Base-by-base conservation (phyloP, 2,329 filamentous ascomycete species). In the Microcyclospora tardicrescens region DNA sequence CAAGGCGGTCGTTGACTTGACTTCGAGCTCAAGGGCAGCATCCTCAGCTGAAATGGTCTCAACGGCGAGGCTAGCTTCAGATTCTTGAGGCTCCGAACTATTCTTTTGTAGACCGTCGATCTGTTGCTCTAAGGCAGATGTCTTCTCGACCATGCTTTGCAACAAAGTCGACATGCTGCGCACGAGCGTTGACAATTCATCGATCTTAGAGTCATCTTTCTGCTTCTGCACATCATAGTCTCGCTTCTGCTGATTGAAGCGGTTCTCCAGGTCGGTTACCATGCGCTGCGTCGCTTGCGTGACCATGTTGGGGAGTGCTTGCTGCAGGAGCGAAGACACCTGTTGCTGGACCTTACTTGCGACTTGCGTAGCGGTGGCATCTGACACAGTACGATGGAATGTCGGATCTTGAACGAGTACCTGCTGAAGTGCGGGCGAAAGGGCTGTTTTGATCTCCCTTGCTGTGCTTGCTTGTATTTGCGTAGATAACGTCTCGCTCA, bases 381-480 rank as follows among this genome's bases (percentile, higher is more conserved):
- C 84, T 3, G 80, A 73, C 39, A 95, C 75, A 6, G 72, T 65
- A 52, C 80, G 80, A 45, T 84, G 66, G 30, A 91, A 68, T 35
- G 87, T 79, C 10, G 78, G 77, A 47, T 80, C 81, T 54, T 84
- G 79, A 8, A 24, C 19, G 38, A 95, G 61, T 15, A 81, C 75
- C 46, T 76, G 73, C 34, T 68, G 65, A 41, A 93, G 66, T 9
- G 77, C 72, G 43, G 72, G 66, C 2, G 85, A 84, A 28, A 96
- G 66, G 28, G 71, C 62, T 40, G 71, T 72, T 54, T 81, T 79
- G 46, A 94, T 65, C 60, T 93, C 84, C 47, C 77, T 77, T 40
- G 83, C 76, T 33, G 93, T 61, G 2, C 71, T 67, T 31, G 71
- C 69, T n/a, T 75, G 69, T 30, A 93, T 61, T 37, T 81, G 72